Percentiles rank a stretch among this genome's conserved stretches.
phyloP scores from a whole-genome alignment of 306 rosid genomes.

The Trifolium subterraneum region DNA sequence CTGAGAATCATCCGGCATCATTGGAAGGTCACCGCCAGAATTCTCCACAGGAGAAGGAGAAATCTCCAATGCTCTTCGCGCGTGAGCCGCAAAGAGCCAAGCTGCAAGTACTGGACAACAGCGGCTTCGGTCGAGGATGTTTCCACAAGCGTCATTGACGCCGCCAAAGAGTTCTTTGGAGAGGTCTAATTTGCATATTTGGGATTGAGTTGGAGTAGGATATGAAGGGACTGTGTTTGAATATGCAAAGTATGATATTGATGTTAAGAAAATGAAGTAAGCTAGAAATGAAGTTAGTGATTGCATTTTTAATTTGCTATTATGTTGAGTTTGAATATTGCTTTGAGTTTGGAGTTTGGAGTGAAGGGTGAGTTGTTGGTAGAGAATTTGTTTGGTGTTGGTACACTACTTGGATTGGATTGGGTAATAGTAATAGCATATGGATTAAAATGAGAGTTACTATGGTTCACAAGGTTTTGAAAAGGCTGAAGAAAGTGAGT shows the following conservation, averaged over 20 bases:
- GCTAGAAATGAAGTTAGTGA: neutral
- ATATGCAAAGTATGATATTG: neutral
- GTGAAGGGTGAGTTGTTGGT: neutral
- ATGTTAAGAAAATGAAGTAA: neutral
- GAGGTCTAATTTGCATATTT: constrained; percentile 18
- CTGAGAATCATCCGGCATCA: neutral
- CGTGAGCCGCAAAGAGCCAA: neutral
- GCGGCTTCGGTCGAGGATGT: constrained; percentile 9
- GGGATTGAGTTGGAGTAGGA: constrained; percentile 2
- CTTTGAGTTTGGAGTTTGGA: neutral
- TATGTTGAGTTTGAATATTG: neutral
- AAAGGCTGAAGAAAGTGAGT: neutral
- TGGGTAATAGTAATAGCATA: neutral
- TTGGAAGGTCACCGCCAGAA: neutral
- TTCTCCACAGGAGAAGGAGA: neutral
- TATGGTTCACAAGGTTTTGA: constrained; percentile 6
- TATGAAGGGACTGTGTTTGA: constrained; percentile 7
- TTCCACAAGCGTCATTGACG: neutral
- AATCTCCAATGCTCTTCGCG: constrained; percentile 1
- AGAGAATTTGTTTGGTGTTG: neutral
- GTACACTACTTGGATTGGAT: neutral
- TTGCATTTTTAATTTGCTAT: constrained; percentile 1
- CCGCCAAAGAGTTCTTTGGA: constrained; percentile 1
- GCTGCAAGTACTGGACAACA: neutral
- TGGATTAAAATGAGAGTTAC: neutral